These are phyloP conservation scores for Mucor indicus DNA, from an alignment of 371 early-diverging fungal genomes.

Conservation along the genomic window DNA sequence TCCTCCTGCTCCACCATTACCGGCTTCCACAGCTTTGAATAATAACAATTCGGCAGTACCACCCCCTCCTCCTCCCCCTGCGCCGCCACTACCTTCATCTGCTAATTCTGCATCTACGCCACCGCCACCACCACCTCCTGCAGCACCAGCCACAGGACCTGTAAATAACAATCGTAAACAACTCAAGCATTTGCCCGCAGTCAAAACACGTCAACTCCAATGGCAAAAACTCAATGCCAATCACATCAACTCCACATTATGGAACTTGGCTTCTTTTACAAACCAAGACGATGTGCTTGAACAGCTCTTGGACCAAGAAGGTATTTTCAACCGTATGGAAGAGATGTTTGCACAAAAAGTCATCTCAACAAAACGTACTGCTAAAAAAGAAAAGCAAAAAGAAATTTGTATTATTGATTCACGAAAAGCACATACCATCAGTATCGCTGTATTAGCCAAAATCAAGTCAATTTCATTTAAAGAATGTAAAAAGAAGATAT, in stretches of 20 bases:
- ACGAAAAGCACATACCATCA: slow-evolving; percentile 77
- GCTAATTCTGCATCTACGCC: slow-evolving; percentile 1
- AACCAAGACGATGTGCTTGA: slow-evolving; percentile 48
- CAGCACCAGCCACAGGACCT: neutral
- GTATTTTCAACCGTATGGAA: slow-evolving; percentile 71
- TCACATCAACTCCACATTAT: slow-evolving; percentile 55
- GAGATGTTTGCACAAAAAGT: slow-evolving; percentile 75
- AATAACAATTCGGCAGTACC: slow-evolving; percentile 31
- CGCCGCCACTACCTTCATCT: slow-evolving; percentile 8
- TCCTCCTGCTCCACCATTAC: slow-evolving; percentile 1
- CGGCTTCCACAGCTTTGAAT: too few relatives aligned
- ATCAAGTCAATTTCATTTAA: slow-evolving; percentile 61
- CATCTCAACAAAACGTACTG: slow-evolving; percentile 30
- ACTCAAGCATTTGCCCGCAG: slow-evolving; percentile 59
- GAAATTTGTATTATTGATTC: slow-evolving; percentile 70
- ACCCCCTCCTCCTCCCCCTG: slow-evolving; percentile 30
- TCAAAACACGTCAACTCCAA: slow-evolving; percentile 78
- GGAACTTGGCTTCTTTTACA: slow-evolving; percentile 30
- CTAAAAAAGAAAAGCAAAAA: slow-evolving; percentile 32
- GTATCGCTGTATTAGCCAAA: slow-evolving; percentile 69
- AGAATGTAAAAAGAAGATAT: slow-evolving; percentile 62
- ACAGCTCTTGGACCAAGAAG: slow-evolving; percentile 45
- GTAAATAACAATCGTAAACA: slow-evolving; percentile 45
- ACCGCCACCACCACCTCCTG: slow-evolving; percentile 14
- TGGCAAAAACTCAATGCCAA: slow-evolving; percentile 82